These are phyloP conservation scores for Beauveria pseudobassiana DNA, from an alignment of 2,329 filamentous ascomycete species.

Conservation along the genomic window DNA sequence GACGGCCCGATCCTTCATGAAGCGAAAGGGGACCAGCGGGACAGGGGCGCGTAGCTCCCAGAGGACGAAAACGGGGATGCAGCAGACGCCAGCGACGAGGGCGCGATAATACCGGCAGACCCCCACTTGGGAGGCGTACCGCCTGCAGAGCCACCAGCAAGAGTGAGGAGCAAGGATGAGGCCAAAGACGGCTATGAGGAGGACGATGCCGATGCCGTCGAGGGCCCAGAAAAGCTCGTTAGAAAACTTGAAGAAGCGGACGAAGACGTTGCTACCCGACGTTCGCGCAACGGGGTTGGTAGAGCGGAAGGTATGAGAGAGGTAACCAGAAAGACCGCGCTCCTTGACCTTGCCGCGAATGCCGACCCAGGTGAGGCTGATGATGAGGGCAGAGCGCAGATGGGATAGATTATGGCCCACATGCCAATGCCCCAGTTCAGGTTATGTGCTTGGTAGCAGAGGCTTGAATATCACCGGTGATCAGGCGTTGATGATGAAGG, in stretches of 20 bases:
- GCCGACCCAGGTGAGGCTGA: constrained; percentile 41
- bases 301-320: constrained; percentile 26
- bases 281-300: constrained; percentile 15
- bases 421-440: constrained; percentile 59
- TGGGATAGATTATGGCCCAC: constrained; percentile 56
- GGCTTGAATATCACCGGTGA: constrained; percentile 48
- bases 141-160: constrained; percentile 31
- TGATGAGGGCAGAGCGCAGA: constrained; percentile 50
- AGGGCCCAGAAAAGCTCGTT: constrained; percentile 40
- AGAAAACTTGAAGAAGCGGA: constrained; percentile 16
- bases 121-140: constrained; percentile 28
- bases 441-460: constrained; percentile 40
- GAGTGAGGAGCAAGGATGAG: constrained; percentile 39
- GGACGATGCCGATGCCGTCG: constrained; percentile 36
- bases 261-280: background rate
- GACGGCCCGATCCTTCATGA: constrained; percentile 56
- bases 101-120: constrained; percentile 32
- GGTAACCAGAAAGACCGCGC: constrained; percentile 35
- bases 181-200: constrained; percentile 38
- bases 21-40: constrained; percentile 51
- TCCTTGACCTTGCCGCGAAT: constrained; percentile 39
- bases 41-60: constrained; percentile 41
- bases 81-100: constrained; percentile 38
- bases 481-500: constrained; percentile 59
- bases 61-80: constrained; percentile 43